These are phyloP conservation scores for Fusarium azukiicola DNA, from an alignment of 2,329 filamentous ascomycete genomes.

Conservation along the genomic window DNA sequence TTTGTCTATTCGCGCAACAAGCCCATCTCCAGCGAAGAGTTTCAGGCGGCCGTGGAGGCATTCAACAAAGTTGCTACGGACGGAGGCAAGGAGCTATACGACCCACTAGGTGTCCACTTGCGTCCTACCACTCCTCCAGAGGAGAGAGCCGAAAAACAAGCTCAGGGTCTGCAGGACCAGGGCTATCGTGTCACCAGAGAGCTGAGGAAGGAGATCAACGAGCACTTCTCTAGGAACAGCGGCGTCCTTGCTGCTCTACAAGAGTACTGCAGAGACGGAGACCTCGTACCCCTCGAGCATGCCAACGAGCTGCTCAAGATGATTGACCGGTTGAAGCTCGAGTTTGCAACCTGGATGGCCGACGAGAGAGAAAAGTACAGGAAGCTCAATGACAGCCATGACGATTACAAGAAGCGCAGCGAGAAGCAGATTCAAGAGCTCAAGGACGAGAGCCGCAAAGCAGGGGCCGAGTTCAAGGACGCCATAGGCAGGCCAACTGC, in stretches of 20 bases:
- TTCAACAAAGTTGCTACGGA: conserved; percentile 17
- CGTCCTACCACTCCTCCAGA: conserved; percentile 41
- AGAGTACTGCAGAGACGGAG: conserved; percentile 32
- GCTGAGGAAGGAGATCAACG: conserved; percentile 31
- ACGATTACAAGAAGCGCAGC: background rate
- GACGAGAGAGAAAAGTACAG: conserved; percentile 19
- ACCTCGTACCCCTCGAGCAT: conserved; percentile 30
- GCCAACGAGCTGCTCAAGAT: conserved; percentile 34
- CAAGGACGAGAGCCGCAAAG: background rate
- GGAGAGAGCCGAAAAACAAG: conserved; percentile 32
- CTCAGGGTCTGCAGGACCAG: conserved; percentile 27
- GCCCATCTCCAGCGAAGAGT: conserved; percentile 27
- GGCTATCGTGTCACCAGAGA: conserved; percentile 19
- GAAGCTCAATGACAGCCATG: conserved; percentile 6
- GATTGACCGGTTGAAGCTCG: conserved; percentile 33
- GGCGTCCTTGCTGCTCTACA: conserved; percentile 36
- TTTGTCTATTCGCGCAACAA: conserved; percentile 30
- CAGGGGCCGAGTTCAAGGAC: too few relatives aligned
- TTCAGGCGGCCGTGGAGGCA: background rate
- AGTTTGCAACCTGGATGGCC: conserved; percentile 25
- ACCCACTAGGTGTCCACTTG: conserved; percentile 33
- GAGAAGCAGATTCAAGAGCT: background rate
- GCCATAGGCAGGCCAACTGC: too few relatives aligned
- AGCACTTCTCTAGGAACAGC: conserved; percentile 25
- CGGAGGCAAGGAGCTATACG: background rate